These are phyloP conservation scores for Schizophyllum amplum DNA, from an alignment of 1,284 basidiomycete genomes.

Conservation along the genomic window DNA sequence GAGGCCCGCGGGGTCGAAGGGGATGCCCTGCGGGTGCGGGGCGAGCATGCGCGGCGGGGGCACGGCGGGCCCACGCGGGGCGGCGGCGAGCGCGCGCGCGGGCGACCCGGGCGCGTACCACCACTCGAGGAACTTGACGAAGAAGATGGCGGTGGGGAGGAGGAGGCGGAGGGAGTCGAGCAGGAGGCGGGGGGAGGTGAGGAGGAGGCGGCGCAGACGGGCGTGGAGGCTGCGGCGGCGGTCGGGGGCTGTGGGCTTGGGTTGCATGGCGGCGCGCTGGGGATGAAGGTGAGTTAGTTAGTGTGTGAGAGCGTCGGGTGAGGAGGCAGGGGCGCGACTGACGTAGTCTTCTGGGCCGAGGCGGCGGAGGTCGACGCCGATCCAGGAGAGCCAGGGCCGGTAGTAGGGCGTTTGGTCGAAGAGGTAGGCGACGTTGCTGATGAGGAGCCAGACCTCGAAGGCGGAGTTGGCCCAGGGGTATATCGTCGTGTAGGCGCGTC, in stretches of 20 bases:
- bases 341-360: constrained; percentile 72
- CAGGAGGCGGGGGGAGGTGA: constrained; percentile 50
- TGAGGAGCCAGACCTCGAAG: constrained; percentile 78
- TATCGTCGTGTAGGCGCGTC: constrained; percentile 52
- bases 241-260: constrained; percentile 9
- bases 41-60: constrained; percentile 69
- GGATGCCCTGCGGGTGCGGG: constrained; percentile 61
- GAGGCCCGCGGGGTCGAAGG: constrained; percentile 55
- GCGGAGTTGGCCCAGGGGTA: constrained; percentile 81
- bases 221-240: constrained; percentile 27
- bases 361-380: constrained; percentile 77
- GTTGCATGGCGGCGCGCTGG: constrained; percentile 30
- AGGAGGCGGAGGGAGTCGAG: constrained; percentile 77
- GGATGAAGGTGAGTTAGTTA: constrained; percentile 7
- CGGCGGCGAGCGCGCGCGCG: constrained; percentile 52
- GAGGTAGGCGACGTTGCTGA: constrained; percentile 85
- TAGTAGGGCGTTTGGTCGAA: constrained; percentile 86
- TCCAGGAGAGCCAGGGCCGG: constrained; percentile 85
- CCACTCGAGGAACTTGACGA: constrained; percentile 98
- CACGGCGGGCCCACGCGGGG: constrained; percentile 58
- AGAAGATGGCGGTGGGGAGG: constrained; percentile 89
- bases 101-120: constrained; percentile 97
- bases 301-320: constrained; percentile 6
- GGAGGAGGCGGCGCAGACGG: constrained; percentile 36
- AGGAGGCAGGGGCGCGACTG: constrained; percentile 21